phyloP scores from a whole-genome alignment of 345 rosid genomes.

The Eucalyptus regnans region DNA sequence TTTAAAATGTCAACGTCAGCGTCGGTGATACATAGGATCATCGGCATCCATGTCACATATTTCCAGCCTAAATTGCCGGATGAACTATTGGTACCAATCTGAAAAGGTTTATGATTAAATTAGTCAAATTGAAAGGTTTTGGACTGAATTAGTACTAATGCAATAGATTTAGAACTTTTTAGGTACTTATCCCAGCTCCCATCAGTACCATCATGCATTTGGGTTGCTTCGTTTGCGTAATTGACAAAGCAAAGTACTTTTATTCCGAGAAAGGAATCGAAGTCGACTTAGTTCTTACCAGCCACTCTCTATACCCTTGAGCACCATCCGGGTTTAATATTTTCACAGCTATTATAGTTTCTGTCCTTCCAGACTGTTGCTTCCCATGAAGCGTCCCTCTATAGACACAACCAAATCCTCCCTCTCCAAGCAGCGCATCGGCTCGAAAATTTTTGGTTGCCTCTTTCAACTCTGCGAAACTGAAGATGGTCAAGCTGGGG shows the following conservation, averaged over 20 bases:
- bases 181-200: background rate
- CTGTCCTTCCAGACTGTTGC: background rate
- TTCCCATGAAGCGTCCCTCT: background rate
- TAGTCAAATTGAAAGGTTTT: too few species aligned
- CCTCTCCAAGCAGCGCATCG: background rate
- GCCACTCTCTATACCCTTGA: background rate
- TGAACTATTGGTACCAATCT: too few species aligned
- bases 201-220: background rate
- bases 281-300: background rate
- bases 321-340: background rate
- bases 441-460: background rate
- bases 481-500: background rate
- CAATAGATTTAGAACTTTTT: too few species aligned
- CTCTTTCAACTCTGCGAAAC: background rate
- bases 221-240: background rate
- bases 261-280: too few species aligned
- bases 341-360: background rate
- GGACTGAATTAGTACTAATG: too few species aligned
- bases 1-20: too few species aligned
- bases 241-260: background rate
- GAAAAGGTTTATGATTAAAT: too few species aligned
- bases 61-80: too few species aligned
- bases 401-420: background rate
- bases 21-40: too few species aligned
- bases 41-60: too few species aligned